These are phyloP conservation scores for Sporothrix luriei DNA, from an alignment of 2,329 filamentous ascomycete species.

Conservation along the genomic window DNA sequence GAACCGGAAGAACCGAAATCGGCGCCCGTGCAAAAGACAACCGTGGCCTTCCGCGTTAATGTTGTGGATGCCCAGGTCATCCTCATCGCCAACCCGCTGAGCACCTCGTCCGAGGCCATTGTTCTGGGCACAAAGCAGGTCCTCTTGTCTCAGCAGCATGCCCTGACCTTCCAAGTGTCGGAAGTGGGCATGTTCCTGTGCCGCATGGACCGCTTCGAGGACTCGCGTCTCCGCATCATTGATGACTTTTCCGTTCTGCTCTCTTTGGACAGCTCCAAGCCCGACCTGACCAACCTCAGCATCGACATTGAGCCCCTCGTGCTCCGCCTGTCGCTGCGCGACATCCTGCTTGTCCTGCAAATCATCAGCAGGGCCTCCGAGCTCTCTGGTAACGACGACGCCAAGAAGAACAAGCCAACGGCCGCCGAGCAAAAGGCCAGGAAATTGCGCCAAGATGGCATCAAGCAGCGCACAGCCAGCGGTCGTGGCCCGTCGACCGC, in stretches of 20 bases:
- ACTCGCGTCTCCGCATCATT: conserved; percentile 83
- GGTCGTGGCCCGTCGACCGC: conserved; percentile 58
- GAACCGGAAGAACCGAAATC: conserved; percentile 2
- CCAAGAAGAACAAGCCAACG: conserved; percentile 49
- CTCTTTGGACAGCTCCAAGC: conserved; percentile 72
- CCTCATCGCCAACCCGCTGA: conserved; percentile 90
- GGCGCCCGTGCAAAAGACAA: conserved; percentile 58
- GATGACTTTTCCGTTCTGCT: conserved; percentile 94
- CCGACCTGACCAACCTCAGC: conserved; percentile 73
- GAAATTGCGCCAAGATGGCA: conserved; percentile 53
- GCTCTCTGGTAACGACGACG: conserved; percentile 65
- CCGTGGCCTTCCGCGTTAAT: conserved; percentile 84
- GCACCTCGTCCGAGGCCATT: conserved; percentile 89
- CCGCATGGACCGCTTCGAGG: conserved; percentile 97
- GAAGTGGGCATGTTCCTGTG: conserved; percentile 98
- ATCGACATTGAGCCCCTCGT: conserved; percentile 90
- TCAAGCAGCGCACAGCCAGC: conserved; percentile 61
- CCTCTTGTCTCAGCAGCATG: conserved; percentile 88
- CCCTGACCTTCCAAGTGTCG: conserved; percentile 87
- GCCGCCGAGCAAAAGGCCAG: conserved; percentile 59
- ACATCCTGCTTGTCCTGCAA: conserved; percentile 91
- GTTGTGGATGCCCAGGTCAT: conserved; percentile 96
- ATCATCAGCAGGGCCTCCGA: conserved; percentile 90
- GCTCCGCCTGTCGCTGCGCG: conserved; percentile 83
- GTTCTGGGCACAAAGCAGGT: conserved; percentile 94